phyloP scores from a whole-genome alignment of 768 basidiomycete genomes.

The Postia placenta region DNA sequence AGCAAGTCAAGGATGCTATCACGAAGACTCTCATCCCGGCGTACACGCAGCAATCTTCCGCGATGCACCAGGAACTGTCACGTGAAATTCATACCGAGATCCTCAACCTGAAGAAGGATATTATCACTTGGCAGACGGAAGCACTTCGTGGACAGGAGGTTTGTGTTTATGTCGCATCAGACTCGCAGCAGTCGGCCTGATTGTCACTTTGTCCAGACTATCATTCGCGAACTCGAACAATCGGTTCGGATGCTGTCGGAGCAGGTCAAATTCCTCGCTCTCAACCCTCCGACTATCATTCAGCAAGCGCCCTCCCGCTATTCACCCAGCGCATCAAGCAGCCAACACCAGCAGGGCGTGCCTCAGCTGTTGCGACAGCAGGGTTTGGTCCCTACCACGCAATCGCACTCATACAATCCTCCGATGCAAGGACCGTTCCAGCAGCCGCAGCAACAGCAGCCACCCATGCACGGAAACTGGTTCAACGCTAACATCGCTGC shows the following conservation, averaged over 20 bases:
- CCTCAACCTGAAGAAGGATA: conserved; percentile 70
- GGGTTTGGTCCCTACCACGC: conserved; percentile 35
- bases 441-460: conserved; percentile 22
- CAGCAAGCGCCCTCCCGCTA: conserved; percentile 11
- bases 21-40: conserved; percentile 69
- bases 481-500: conserved; percentile 63
- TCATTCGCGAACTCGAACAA: conserved; percentile 78
- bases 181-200: no score
- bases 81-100: conserved; percentile 74
- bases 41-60: conserved; percentile 66
- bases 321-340: conserved; percentile 18
- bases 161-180: conserved; percentile 13
- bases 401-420: conserved; percentile 16
- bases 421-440: conserved; percentile 22
- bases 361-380: conserved; percentile 24
- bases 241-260: conserved; percentile 69
- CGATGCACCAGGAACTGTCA: conserved; percentile 75
- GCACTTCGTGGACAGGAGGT: conserved; percentile 77
- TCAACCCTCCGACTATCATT: conserved; percentile 33
- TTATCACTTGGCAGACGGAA: conserved; percentile 78
- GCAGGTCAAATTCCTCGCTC: conserved; percentile 73
- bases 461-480: conserved; percentile 40
- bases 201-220: conserved; percentile 36
- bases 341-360: conserved; percentile 17
- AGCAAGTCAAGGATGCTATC: conserved; percentile 77